Evolutionary conservation across 2,329 filamentous ascomycete genomes (phyloP), one percentile per base, ranked within the genome.

Genomic region (Paraconiothyrium brasiliense): DNA sequence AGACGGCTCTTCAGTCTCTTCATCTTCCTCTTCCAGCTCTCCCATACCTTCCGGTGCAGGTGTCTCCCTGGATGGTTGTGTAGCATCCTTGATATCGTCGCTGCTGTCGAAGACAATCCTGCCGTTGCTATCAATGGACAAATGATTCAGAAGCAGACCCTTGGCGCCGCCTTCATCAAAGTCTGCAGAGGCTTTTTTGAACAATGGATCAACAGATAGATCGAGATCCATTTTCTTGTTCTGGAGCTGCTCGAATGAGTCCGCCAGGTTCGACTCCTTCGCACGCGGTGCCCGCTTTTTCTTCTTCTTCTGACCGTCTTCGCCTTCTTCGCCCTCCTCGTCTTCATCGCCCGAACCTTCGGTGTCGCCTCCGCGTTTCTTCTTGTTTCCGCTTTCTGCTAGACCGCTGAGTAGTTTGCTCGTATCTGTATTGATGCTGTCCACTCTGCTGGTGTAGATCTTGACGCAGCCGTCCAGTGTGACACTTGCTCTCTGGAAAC

Each of bases 91-190:
- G 16, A 83, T 83, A 76, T 98, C 95, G 76, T 99, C 94, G 74
- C 94, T 98, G 82, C 94, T 98, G 80, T 99, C 95, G 75, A 99
- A 99, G 5, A 99, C 94, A 64, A 99, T 99, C 39, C 94, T 88
- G 46, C 95, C 95, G 66, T 93, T 89, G 1, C 88, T 87, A 78
- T 99, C 95, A 67, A 99, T 97, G 74, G 94, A 92, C n/a, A 99
- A 84, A 79, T 99, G 94, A 74, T 99, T 99, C 35, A 99, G 85
- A 22, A 99, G 84, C 46, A 99, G 84, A 22, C 95, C 95, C 79
- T 98, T 99, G 59, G 95, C 95, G 59, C 95, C 95, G 22, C 95
- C 95, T 81, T 99, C 95, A 75, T 99, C 95, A 68, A 99, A 99
- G 81, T 99, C 95, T 47, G 95, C 95, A 6, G 94, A 97, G 0